Evolutionary conservation across 352 stramenopile genomes (phyloP).

Genomic region (Pythium folliculosum): DNA sequence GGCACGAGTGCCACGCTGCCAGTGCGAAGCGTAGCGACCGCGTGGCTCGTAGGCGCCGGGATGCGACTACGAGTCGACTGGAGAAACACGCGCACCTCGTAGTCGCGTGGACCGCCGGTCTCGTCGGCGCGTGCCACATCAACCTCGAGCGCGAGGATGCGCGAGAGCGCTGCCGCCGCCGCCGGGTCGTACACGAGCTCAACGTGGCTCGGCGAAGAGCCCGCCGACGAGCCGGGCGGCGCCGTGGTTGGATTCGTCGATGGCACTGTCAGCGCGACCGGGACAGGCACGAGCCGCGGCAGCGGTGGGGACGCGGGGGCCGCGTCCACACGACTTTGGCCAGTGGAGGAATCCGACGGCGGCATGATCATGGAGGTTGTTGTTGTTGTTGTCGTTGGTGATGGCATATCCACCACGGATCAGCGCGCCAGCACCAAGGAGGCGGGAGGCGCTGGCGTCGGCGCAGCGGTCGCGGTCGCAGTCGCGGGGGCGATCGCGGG

Average conservation of each 20-base stretch:
- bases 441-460: background rate
- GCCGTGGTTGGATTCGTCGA: background rate
- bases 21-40: too few relatives aligned
- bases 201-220: background rate
- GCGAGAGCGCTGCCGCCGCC: background rate
- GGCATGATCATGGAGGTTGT: slow-evolving; percentile 1
- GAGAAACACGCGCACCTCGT: slow-evolving; percentile 13
- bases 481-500: background rate
- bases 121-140: background rate
- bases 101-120: background rate
- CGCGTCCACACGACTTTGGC: background rate
- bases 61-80: slow-evolving; percentile 7
- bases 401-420: slow-evolving; percentile 6
- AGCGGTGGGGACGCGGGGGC: background rate
- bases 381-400: slow-evolving; percentile 15
- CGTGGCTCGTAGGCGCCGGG: background rate
- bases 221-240: background rate
- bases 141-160: background rate
- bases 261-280: background rate
- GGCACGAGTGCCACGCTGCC: background rate
- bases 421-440: background rate
- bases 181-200: background rate
- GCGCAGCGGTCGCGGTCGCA: background rate
- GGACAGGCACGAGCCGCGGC: slow-evolving; percentile 8
- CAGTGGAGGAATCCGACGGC: background rate